Evolutionary conservation across 768 basidiomycete genomes (phyloP), one percentile per base, ranked within the genome.

Genomic region (Rossbeevera mucosa): DNA sequence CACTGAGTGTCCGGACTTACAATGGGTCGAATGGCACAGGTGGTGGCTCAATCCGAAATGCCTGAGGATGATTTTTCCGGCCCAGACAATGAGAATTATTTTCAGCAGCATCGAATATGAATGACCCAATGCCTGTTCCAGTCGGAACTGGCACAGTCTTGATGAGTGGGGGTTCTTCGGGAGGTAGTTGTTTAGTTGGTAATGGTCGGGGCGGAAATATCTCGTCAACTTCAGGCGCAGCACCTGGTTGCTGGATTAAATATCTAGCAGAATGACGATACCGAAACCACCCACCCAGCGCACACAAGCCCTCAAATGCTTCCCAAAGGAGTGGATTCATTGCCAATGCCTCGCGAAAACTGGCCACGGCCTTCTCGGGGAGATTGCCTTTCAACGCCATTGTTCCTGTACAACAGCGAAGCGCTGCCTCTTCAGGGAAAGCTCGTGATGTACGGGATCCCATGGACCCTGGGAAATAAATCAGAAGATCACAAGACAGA

Each of bases 271-370:
- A 25, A 55, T 33, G 50, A 52, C 30, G 55, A 47, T n/a, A 36
- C n/a, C 21, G 44, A 54, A 49, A 31, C 47, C 51, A 55, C 76
- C 47, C 61, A 88, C 94, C 93, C 42, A 91, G 71, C 26, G 78
- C 71, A 66, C 93, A 95, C 29, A 96, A 68, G 0, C 90, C 92
- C 63, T 93, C 90, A 61, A 93, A 88, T 5, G 93, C 93, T 67
- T 96, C 93, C 92, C 92, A 95, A 49, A 94, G 71, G 65, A 90
- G 80, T 28, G 91, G 89, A 64, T 91, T 85, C 44, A 83, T 65
- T 13, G 74, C 66, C 54, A 96, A 74, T 24, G 91, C 88, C 53
- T 83, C 80, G 43, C 77, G 76, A 67, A 87, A 94, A 63, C 83
- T 85, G 49, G 71, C 63, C 22, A 77, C 73, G n/a, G 93, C 93